These are phyloP conservation scores for Colletotrichum siamense DNA, from an alignment of 2,329 filamentous ascomycete species.

Conservation along the genomic window DNA sequence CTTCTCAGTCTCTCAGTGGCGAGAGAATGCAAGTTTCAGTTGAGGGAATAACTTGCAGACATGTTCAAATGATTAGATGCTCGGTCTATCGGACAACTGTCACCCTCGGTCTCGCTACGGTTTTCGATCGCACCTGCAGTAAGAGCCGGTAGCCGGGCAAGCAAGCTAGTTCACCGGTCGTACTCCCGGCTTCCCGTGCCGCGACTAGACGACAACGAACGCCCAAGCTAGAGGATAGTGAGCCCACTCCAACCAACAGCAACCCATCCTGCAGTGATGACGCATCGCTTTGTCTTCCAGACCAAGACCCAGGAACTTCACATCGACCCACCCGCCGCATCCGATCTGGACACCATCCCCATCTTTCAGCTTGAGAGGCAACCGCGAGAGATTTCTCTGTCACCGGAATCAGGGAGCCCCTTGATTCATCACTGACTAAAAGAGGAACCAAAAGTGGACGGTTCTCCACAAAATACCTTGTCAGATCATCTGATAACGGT, in stretches of 20 bases:
- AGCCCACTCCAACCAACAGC: not conserved
- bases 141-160: not conserved
- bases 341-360: not conserved
- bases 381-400: not conserved
- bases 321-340: not conserved
- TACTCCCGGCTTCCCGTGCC: not conserved
- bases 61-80: not conserved
- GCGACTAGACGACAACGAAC: not conserved
- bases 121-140: not conserved
- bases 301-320: no score
- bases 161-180: not conserved
- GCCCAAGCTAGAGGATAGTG: not conserved
- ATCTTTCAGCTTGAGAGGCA: not conserved
- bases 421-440: not conserved
- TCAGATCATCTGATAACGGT: conserved; percentile 21
- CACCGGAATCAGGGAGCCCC: not conserved
- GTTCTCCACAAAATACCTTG: not conserved
- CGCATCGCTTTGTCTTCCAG: not conserved
- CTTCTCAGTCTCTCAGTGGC: not conserved
- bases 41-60: not conserved
- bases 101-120: not conserved
- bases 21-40: not conserved
- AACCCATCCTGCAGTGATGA: not conserved
- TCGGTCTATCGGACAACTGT: not conserved
- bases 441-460: not conserved